A percentile compares a stretch with the other conserved stretches of the same genome.
Conservation (phyloP, 2,329 filamentous ascomycete species). For the Pyrenochaeta sp. region DNA sequence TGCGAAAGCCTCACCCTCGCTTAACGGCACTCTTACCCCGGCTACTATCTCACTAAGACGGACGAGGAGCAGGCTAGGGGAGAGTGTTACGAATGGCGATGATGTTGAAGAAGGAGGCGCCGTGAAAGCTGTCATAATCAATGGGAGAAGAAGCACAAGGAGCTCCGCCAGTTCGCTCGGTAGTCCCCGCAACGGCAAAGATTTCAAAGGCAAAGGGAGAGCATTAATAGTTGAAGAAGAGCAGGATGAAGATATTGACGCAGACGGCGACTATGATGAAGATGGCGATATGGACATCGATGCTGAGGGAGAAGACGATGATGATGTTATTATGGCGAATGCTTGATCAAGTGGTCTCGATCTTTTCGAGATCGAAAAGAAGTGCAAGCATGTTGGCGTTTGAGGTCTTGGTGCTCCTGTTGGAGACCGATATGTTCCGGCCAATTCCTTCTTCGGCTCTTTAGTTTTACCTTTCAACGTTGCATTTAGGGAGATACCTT, state of each 20-base stretch:
- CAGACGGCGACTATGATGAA: slow-evolving; percentile 36
- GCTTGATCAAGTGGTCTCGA: slow-evolving; percentile 11
- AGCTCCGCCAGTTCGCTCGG: slow-evolving; percentile 41
- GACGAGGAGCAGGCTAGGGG: slow-evolving; percentile 55
- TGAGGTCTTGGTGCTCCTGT: too few relatives aligned
- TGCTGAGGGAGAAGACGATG: slow-evolving; percentile 37
- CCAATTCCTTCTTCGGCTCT: not conserved
- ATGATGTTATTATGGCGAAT: slow-evolving; percentile 41
- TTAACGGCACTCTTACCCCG: slow-evolving; percentile 44
- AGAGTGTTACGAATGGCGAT: slow-evolving; percentile 50
- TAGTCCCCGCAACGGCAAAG: slow-evolving; percentile 34
- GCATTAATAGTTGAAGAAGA: slow-evolving; percentile 39
- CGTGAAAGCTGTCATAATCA: slow-evolving; percentile 32
- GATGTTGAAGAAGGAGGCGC: slow-evolving; percentile 42
- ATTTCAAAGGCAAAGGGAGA: slow-evolving; percentile 38
- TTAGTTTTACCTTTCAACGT: slow-evolving; percentile 9
- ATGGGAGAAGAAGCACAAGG: slow-evolving; percentile 41
- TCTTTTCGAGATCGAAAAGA: not conserved
- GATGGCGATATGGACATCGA: slow-evolving; percentile 37
- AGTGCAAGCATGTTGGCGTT: too few relatives aligned
- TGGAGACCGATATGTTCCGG: too few relatives aligned
- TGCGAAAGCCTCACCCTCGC: slow-evolving; percentile 39
- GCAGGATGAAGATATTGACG: slow-evolving; percentile 41
- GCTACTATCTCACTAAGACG: slow-evolving; percentile 43
- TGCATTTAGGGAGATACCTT: slow-evolving; percentile 32